Conservation (phyloP, 768 basidiomycete species). For the Amanita inopinata region DNA sequence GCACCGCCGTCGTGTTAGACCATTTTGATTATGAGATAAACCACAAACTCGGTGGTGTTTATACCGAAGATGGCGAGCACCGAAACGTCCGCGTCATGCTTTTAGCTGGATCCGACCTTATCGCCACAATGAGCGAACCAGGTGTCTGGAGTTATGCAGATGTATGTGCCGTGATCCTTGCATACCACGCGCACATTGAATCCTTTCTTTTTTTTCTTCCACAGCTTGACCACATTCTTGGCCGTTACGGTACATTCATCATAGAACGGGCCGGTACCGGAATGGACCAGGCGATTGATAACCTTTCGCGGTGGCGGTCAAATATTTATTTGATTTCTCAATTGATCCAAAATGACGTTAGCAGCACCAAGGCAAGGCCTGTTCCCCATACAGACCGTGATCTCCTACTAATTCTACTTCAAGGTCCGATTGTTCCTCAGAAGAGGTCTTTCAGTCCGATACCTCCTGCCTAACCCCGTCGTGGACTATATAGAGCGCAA, state of each 20-base stretch:
- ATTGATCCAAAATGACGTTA: constrained; percentile 95
- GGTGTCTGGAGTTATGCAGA: constrained; percentile 95
- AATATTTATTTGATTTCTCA: constrained; percentile 91
- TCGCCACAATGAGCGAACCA: constrained; percentile 96
- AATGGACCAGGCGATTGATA: constrained; percentile 75
- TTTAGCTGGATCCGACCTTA: constrained; percentile 95
- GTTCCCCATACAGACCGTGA: neutral
- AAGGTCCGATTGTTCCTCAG: constrained; percentile 65
- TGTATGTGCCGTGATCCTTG: constrained; percentile 40
- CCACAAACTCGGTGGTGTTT: constrained; percentile 68
- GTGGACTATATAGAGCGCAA: constrained; percentile 92
- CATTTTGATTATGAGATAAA: constrained; percentile 97
- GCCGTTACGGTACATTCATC: constrained; percentile 89
- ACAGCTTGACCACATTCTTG: constrained; percentile 93
- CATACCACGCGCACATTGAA: constrained; percentile 9
- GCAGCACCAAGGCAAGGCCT: constrained; percentile 74
- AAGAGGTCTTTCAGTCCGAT: constrained; percentile 75
- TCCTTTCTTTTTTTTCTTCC: constrained; percentile 7
- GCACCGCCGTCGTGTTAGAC: constrained; percentile 94
- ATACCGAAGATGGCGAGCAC: constrained; percentile 63
- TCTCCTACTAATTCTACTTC: constrained; percentile 4
- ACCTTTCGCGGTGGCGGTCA: constrained; percentile 62
- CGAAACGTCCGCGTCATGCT: constrained; percentile 81
- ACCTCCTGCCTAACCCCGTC: constrained; percentile 84
- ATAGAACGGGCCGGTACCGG: constrained; percentile 93